Evolutionary conservation across 1,284 basidiomycete genomes (phyloP).

Genomic region (Marasmius sp.): DNA sequence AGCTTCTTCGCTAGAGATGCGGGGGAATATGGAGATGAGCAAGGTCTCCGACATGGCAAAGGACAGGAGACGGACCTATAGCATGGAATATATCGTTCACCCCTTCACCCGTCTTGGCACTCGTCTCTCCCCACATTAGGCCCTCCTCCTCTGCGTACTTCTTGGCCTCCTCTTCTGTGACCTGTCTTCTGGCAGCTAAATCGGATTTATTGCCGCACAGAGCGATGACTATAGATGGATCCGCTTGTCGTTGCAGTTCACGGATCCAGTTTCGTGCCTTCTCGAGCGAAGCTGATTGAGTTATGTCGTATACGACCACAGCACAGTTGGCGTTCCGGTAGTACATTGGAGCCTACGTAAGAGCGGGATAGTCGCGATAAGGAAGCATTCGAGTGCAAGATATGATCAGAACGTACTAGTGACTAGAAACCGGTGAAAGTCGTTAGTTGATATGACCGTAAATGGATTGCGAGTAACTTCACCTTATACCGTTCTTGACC

Average conservation of each 20-base stretch:
- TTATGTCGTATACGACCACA: slow-evolving; percentile 87
- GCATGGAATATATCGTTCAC: slow-evolving; percentile 88
- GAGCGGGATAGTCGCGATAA: slow-evolving; percentile 6
- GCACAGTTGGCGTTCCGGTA: slow-evolving; percentile 89
- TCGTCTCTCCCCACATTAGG: slow-evolving; percentile 94
- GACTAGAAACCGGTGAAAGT: slow-evolving; percentile 41
- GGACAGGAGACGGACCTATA: slow-evolving; percentile 59
- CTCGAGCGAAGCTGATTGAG: slow-evolving; percentile 85
- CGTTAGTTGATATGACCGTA: slow-evolving; percentile 22
- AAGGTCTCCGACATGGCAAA: neutral
- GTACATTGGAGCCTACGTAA: slow-evolving; percentile 83
- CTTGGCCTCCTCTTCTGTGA: slow-evolving; percentile 83
- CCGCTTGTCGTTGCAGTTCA: slow-evolving; percentile 95
- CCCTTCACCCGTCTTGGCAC: slow-evolving; percentile 91
- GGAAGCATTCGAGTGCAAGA: slow-evolving; percentile 4
- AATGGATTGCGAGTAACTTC: slow-evolving; percentile 24
- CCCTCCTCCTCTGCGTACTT: slow-evolving; percentile 95
- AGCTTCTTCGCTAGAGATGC: slow-evolving; percentile 71
- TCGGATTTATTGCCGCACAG: slow-evolving; percentile 96
- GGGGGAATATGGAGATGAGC: slow-evolving; percentile 11
- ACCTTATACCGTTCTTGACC: slow-evolving; percentile 93
- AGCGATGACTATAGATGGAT: slow-evolving; percentile 94
- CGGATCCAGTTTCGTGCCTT: slow-evolving; percentile 97
- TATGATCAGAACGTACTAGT: slow-evolving; percentile 45
- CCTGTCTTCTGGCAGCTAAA: slow-evolving; percentile 78